These are phyloP conservation scores for Scortechinia acanthostroma DNA, from an alignment of 2,329 filamentous ascomycete species.

Conservation along the genomic window DNA sequence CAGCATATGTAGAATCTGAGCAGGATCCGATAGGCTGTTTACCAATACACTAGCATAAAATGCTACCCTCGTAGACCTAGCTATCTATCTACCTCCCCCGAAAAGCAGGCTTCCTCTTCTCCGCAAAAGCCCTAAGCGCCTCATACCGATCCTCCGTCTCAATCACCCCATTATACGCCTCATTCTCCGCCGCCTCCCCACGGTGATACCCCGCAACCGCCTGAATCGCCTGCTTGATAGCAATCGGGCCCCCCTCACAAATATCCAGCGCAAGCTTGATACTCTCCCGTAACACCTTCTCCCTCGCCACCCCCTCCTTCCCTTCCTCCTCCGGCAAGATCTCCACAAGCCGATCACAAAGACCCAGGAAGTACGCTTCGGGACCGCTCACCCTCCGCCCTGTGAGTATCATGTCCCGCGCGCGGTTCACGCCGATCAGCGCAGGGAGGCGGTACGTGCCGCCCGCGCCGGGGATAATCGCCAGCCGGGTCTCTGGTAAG, in stretches of 20 bases:
- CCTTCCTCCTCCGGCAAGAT: slow-evolving; percentile 48
- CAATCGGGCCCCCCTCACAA: slow-evolving; percentile 81
- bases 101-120: slow-evolving; percentile 54
- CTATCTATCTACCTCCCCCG: slow-evolving; percentile 42
- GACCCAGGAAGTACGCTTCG: slow-evolving; percentile 85
- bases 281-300: slow-evolving; percentile 67
- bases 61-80: no score
- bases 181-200: slow-evolving; percentile 73
- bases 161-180: slow-evolving; percentile 78
- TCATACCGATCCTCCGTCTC: slow-evolving; percentile 80
- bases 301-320: slow-evolving; percentile 44
- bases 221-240: slow-evolving; percentile 70
- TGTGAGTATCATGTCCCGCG: slow-evolving; percentile 84
- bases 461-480: slow-evolving; percentile 89
- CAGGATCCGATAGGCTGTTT: no score
- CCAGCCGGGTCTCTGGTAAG: slow-evolving; percentile 84
- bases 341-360: slow-evolving; percentile 86
- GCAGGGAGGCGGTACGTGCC: slow-evolving; percentile 82
- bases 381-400: slow-evolving; percentile 75
- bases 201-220: slow-evolving; percentile 60
- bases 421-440: slow-evolving; percentile 72
- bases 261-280: slow-evolving; percentile 77
- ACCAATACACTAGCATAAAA: no score
- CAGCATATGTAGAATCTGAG: no score
- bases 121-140: slow-evolving; percentile 75